phyloP scores from a whole-genome alignment of 2,329 filamentous ascomycete genomes.

The Helicocarpus griseus region DNA sequence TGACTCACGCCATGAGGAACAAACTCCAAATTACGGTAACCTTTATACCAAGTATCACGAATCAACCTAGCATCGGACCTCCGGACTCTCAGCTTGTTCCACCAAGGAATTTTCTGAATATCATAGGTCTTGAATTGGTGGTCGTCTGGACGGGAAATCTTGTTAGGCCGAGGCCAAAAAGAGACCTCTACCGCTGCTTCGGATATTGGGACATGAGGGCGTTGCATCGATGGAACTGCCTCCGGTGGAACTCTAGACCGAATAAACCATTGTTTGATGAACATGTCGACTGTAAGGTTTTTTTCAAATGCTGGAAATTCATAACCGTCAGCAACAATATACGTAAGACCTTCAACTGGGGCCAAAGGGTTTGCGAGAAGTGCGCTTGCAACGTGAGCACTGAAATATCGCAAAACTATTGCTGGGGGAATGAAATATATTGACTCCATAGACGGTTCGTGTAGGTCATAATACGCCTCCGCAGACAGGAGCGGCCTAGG shows the following conservation, averaged over 20 bases:
- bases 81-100: constrained; percentile 25
- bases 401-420: constrained; percentile 8
- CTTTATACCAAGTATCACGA: constrained; percentile 33
- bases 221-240: constrained; percentile 5
- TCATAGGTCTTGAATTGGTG: constrained; percentile 25
- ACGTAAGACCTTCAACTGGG: constrained; percentile 7
- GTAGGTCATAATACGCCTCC: constrained; percentile 7
- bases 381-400: constrained; percentile 5
- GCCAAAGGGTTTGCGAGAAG: constrained; percentile 9
- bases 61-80: constrained; percentile 28
- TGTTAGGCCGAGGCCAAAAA: constrained; percentile 25
- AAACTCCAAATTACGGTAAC: constrained; percentile 31
- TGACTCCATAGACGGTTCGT: constrained; percentile 8
- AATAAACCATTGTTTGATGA: constrained; percentile 32
- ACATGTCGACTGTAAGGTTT: constrained; percentile 34
- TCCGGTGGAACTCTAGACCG: constrained; percentile 14
- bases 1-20: constrained; percentile 15
- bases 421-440: constrained; percentile 6
- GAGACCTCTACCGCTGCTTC: constrained; percentile 24
- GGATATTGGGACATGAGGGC: constrained; percentile 13
- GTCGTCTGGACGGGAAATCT: constrained; percentile 22
- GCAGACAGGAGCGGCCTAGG: constrained; percentile 5
- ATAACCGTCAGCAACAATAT: constrained; percentile 11
- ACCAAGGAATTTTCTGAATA: constrained; percentile 35
- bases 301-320: constrained; percentile 25